These are phyloP conservation scores for Aspergillus tamarii DNA, from an alignment of 2,329 filamentous ascomycete genomes.

Conservation along the genomic window DNA sequence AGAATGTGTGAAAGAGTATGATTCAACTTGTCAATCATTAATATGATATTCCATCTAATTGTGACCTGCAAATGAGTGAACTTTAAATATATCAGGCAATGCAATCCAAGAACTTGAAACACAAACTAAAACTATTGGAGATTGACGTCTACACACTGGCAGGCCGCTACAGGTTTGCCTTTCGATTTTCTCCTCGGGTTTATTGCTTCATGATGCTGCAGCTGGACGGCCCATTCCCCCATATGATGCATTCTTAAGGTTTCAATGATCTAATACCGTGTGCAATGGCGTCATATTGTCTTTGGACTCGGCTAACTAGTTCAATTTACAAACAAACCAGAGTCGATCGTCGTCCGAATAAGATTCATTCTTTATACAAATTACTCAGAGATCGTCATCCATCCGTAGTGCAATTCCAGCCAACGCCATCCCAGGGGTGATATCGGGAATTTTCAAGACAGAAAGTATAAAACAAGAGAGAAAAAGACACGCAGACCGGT, in stretches of 20 bases:
- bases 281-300: neutral
- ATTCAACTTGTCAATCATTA: too few relatives aligned
- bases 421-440: slow-evolving; percentile 29
- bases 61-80: too few relatives aligned
- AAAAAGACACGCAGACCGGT: slow-evolving; percentile 14
- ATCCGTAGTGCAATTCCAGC: slow-evolving; percentile 26
- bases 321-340: neutral
- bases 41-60: too few relatives aligned
- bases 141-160: too few relatives aligned
- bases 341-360: neutral
- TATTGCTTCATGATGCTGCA: too few relatives aligned
- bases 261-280: neutral
- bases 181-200: too few relatives aligned
- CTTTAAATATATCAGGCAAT: too few relatives aligned
- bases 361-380: slow-evolving; percentile 26
- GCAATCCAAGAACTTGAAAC: too few relatives aligned
- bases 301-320: neutral
- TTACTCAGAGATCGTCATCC: slow-evolving; percentile 16
- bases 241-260: neutral
- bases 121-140: too few relatives aligned
- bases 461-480: slow-evolving; percentile 5
- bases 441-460: slow-evolving; percentile 13
- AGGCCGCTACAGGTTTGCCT: too few relatives aligned
- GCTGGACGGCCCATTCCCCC: too few relatives aligned
- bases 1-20: too few relatives aligned